Conservation (phyloP, 257 asterid genomes). For the Rehmannia glutinosa region DNA sequence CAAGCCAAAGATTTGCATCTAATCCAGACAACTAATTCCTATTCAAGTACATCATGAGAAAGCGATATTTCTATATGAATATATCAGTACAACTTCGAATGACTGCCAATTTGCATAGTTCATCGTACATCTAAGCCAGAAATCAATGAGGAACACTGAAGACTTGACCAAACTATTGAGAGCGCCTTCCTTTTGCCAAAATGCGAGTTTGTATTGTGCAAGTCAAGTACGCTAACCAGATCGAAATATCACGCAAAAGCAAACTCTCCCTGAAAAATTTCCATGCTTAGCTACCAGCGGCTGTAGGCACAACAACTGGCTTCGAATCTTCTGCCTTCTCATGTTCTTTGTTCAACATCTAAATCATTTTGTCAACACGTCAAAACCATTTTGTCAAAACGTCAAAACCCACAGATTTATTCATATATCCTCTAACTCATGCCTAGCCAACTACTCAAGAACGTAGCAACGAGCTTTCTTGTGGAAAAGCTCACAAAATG, state of each 20-base stretch:
- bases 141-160: no score
- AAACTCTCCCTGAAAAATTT: conserved; percentile 4
- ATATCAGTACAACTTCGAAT: not conserved
- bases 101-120: not conserved
- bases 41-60: not conserved
- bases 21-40: not conserved
- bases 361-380: no score
- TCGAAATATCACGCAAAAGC: conserved; percentile 10
- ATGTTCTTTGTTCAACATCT: conserved; percentile 97
- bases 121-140: not conserved
- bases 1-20: no score
- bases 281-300: conserved; percentile 56
- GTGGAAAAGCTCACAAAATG: not conserved
- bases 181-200: not conserved
- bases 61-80: not conserved
- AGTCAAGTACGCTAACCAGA: conserved; percentile 5
- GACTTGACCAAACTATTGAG: no score
- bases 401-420: not conserved
- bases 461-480: not conserved
- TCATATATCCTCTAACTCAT: not conserved
- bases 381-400: conserved; percentile 7
- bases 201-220: not conserved
- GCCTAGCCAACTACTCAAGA: not conserved
- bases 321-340: conserved; percentile 84
- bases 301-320: conserved; percentile 63